Percentiles rank a stretch among this genome's conserved stretches.
Evolutionary conservation across 2,329 filamentous ascomycete genomes (phyloP).

Genomic region (Phialophora expanda): DNA sequence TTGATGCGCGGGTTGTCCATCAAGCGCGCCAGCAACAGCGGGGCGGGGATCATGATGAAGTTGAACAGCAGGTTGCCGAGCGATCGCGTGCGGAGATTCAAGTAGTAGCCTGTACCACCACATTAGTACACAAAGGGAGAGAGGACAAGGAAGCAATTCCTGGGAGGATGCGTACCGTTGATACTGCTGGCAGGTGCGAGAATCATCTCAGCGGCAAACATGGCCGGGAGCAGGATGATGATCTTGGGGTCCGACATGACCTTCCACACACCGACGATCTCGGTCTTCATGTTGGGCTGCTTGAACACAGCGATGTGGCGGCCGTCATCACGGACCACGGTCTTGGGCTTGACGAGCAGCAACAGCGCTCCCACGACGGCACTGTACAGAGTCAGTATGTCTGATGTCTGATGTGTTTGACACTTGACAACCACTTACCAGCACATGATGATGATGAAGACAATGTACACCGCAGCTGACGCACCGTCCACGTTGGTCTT

Average conservation of each 20-base stretch:
- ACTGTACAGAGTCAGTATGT: background rate
- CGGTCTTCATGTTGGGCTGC: background rate
- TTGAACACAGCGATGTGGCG: constrained; percentile 36
- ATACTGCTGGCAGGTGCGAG: constrained; percentile 16
- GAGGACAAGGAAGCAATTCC: background rate
- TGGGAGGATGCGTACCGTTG: constrained; percentile 13
- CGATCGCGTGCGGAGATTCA: constrained; percentile 31
- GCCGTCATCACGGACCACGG: constrained; percentile 36
- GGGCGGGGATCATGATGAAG: constrained; percentile 22
- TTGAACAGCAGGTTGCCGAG: constrained; percentile 32
- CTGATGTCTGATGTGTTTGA: too few relatives aligned
- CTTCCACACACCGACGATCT: constrained; percentile 4
- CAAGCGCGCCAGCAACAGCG: constrained; percentile 34
- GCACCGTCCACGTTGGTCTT: constrained; percentile 21
- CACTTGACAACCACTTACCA: background rate
- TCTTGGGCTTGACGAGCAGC: constrained; percentile 25
- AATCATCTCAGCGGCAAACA: constrained; percentile 29
- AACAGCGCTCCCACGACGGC: constrained; percentile 25
- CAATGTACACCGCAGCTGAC: constrained; percentile 29
- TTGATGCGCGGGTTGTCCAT: constrained; percentile 39
- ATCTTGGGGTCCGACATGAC: constrained; percentile 23
- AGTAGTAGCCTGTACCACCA: constrained; percentile 20
- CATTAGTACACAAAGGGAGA: background rate
- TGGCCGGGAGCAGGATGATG: constrained; percentile 23
- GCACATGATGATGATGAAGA: constrained; percentile 31